Conservation (phyloP, 768 basidiomycete genomes). For the Suillus americanus region DNA sequence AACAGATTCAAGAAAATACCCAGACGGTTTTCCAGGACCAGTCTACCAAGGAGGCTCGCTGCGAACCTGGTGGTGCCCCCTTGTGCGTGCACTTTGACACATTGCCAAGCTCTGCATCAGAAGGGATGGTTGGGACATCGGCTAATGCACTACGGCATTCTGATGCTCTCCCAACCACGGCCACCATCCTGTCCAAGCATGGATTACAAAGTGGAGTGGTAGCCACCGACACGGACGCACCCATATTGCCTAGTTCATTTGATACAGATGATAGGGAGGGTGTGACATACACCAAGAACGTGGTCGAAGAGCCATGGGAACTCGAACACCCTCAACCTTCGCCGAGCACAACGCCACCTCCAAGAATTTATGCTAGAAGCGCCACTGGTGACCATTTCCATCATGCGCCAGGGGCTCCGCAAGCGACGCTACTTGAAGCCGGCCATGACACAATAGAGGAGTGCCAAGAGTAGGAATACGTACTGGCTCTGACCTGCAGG, state of each 20-base stretch:
- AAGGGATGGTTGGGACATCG: too few relatives aligned
- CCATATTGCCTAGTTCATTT: too few relatives aligned
- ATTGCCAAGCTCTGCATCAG: background rate
- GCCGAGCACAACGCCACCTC: background rate
- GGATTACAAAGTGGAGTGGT: background rate
- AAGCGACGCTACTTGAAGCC: background rate
- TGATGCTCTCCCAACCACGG: background rate
- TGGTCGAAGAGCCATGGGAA: background rate
- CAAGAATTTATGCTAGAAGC: background rate
- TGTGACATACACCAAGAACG: background rate
- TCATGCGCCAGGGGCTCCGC: background rate
- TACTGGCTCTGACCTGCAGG: background rate
- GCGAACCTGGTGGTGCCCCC: background rate
- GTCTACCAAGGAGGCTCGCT: background rate
- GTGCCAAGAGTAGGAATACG: background rate
- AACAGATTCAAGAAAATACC: background rate
- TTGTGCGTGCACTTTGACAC: background rate
- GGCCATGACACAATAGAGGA: background rate
- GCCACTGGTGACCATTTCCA: background rate
- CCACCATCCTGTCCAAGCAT: background rate
- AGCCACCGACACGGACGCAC: background rate
- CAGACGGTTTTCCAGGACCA: background rate
- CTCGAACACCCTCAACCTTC: background rate
- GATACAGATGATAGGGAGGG: background rate
- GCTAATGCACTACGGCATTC: background rate